Evolutionary conservation across 1,139 yeast species (phyloP).

Genomic region (Hyphopichia fennica): DNA sequence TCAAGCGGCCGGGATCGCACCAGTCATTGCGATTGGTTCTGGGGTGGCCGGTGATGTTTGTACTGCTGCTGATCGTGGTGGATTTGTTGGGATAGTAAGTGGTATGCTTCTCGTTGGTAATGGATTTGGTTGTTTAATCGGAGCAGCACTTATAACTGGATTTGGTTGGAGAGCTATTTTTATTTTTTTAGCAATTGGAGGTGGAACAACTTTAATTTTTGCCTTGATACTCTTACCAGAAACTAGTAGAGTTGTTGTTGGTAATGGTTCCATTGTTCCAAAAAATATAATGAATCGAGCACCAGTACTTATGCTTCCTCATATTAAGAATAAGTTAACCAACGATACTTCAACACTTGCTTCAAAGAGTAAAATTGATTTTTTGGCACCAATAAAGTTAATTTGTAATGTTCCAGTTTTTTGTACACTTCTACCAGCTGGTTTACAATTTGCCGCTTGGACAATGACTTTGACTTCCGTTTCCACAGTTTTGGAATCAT

Average conservation of each 20-base stretch:
- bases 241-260: constrained; percentile 36
- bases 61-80: constrained; percentile 35
- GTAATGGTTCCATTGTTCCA: constrained; percentile 39
- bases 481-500: constrained; percentile 28
- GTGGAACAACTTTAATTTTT: constrained; percentile 29
- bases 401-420: constrained; percentile 23
- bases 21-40: constrained; percentile 38
- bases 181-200: constrained; percentile 37
- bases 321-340: constrained; percentile 22
- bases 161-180: constrained; percentile 42
- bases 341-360: constrained; percentile 28
- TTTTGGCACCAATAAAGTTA: constrained; percentile 31
- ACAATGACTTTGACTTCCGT: constrained; percentile 35
- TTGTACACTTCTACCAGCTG: constrained; percentile 29
- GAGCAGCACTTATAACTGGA: constrained; percentile 31
- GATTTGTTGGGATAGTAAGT: constrained; percentile 37
- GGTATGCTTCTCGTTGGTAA: constrained; percentile 40
- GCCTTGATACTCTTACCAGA: constrained; percentile 32
- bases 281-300: constrained; percentile 18
- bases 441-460: constrained; percentile 39
- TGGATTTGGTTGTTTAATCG: constrained; percentile 42
- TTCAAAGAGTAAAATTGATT: constrained; percentile 17
- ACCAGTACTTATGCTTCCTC: constrained; percentile 24
- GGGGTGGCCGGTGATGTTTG: constrained; percentile 46
- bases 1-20: constrained; percentile 44